Evolutionary conservation across 805 yeast genomes (phyloP).

Genomic region (Starmerella sirachaensis): DNA sequence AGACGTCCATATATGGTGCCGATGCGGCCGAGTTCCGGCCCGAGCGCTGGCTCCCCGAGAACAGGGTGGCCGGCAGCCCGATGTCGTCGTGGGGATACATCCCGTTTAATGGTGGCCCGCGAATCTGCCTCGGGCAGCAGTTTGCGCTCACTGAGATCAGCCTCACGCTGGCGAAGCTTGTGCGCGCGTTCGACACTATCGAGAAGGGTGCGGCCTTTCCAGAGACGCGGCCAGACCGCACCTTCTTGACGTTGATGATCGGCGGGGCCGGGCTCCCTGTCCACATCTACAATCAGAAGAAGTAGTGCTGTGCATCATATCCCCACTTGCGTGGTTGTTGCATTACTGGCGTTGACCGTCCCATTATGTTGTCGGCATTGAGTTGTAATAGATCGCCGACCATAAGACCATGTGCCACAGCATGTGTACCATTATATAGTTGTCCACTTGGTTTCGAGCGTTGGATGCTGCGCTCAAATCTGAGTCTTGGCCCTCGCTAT

Average conservation of each 20-base stretch:
- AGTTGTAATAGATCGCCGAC: too few relatives aligned
- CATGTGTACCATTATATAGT: too few relatives aligned
- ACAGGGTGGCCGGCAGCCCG: constrained; percentile 19
- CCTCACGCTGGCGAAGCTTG: constrained; percentile 32
- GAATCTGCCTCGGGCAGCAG: constrained; percentile 41
- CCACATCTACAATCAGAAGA: neutral
- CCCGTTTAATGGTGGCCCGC: constrained; percentile 41
- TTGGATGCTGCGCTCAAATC: too few relatives aligned
- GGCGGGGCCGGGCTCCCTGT: constrained; percentile 8
- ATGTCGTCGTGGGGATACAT: constrained; percentile 35
- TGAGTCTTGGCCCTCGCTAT: too few relatives aligned
- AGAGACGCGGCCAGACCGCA: neutral
- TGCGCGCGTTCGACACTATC: constrained; percentile 24
- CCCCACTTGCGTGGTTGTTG: too few relatives aligned
- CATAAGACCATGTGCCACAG: too few relatives aligned
- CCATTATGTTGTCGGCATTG: too few relatives aligned
- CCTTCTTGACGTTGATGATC: constrained; percentile 4
- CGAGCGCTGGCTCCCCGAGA: constrained; percentile 34
- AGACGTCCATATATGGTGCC: constrained; percentile 31
- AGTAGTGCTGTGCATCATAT: too few relatives aligned
- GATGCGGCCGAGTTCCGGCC: constrained; percentile 35
- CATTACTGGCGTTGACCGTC: too few relatives aligned
- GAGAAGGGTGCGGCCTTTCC: constrained; percentile 10
- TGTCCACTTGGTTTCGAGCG: too few relatives aligned
- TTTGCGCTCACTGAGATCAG: constrained; percentile 40